Evolutionary conservation across 2,329 filamentous ascomycete genomes (phyloP), one percentile per base, ranked within the genome.

Genomic region (Colletotrichum neosansevieriae): DNA sequence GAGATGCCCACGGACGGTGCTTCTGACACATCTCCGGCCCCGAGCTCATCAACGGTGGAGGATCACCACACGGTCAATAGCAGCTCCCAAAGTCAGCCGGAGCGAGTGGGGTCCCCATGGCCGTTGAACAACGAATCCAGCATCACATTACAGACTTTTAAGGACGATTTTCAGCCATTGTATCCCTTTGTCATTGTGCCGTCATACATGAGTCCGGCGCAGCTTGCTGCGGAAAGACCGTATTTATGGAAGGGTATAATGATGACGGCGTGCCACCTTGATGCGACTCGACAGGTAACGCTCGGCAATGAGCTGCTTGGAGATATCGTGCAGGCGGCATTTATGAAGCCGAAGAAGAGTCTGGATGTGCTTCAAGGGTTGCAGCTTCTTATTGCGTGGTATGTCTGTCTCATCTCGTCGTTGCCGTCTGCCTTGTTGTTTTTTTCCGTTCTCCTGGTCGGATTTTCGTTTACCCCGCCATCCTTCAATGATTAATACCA

Each of bases 221-320:
- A 80, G 69, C 74, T 86, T 50, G 77, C 76, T 29, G 72, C 73
- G 29, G 68, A 78, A 67, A 75, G 79, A 6, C 84, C 84, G 21
- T 82, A 83, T 45, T 70, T 86, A 45, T 87, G 84, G 83, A 85
- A 84, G 72, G 82, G 79, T 4, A 73, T 83, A 69, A 85, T 86
- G 80, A 79, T 86, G 74, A 78, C 77, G 56, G 76, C 78, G 17
- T 77, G 76, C 63, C 78, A 83, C 56, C 76, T 79, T 2, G 80
- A 86, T 51, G 83, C 83, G 0, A 63, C 74, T 29, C 77, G 83
- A 44, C 84, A 86, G 73, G 73, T 80, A 12, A 75, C 73, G 51
- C 73, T 85, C 58, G 85, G 83, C 1, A 76, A 79, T 58, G 79
- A 81, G 72, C 68, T 86, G 60, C 72, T 86, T 58, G 75, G 74